Evolutionary conservation across 1,284 basidiomycete species (phyloP).

Genomic region (Earliella scabrosa): DNA sequence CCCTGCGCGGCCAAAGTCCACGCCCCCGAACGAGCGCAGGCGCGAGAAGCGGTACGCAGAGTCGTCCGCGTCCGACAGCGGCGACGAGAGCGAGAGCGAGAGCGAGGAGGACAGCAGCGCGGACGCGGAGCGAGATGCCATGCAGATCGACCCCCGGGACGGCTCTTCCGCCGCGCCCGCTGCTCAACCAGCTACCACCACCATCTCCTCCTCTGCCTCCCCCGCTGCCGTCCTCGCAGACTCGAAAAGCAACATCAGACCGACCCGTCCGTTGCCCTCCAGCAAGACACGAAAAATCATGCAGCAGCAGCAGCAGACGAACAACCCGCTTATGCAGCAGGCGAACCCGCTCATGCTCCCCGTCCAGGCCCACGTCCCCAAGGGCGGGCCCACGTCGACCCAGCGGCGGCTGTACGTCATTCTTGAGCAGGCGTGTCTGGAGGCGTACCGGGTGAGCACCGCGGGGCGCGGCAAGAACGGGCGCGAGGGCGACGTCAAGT

Average conservation of each 20-base stretch:
- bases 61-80: conserved; percentile 21
- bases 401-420: conserved; percentile 87
- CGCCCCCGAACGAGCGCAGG: conserved; percentile 39
- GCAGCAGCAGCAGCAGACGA: conserved; percentile 25
- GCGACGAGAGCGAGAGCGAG: too few species aligned
- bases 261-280: conserved; percentile 50
- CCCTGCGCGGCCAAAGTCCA: conserved; percentile 41
- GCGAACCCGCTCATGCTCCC: conserved; percentile 83
- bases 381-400: conserved; percentile 45
- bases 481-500: conserved; percentile 85
- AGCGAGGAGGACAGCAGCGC: conserved; percentile 19
- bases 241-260: conserved; percentile 38
- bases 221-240: conserved; percentile 15
- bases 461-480: conserved; percentile 55
- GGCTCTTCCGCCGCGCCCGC: conserved; percentile 22
- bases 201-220: conserved; percentile 1
- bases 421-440: conserved; percentile 92
- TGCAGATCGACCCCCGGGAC: conserved; percentile 30
- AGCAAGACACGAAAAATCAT: conserved; percentile 52
- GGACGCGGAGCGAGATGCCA: conserved; percentile 29
- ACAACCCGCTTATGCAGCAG: conserved; percentile 42
- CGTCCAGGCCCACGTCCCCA: conserved; percentile 78
- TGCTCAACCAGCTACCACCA: conserved; percentile 20
- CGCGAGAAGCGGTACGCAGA: conserved; percentile 23
- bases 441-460: conserved; percentile 88